These are phyloP conservation scores for Tolypocladium amazonense DNA, from an alignment of 2,329 filamentous ascomycete genomes.

Conservation along the genomic window DNA sequence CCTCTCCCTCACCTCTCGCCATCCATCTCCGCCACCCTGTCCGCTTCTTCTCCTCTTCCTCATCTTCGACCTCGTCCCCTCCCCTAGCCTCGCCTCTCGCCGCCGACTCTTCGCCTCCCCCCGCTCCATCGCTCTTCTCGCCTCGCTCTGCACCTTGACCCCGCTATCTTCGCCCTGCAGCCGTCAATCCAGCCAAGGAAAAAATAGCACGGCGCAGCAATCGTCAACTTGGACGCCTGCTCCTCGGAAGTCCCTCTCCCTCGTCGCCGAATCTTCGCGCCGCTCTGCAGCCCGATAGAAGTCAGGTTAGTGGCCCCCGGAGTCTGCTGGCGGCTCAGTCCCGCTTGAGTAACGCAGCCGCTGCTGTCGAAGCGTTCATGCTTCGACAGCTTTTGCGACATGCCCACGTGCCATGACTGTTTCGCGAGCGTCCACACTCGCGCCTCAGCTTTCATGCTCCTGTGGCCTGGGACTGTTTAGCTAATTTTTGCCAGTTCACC, in stretches of 20 bases:
- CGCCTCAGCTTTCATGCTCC: background rate
- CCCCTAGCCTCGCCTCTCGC: slow-evolving; percentile 6
- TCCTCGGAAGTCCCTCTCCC: background rate
- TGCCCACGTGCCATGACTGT: background rate
- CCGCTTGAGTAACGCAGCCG: background rate
- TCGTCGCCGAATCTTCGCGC: background rate
- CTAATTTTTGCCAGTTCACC: background rate
- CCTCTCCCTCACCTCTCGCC: slow-evolving; percentile 12
- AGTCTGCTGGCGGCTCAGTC: background rate
- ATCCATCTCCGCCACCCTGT: slow-evolving; percentile 12
- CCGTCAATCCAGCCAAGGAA: slow-evolving; percentile 2
- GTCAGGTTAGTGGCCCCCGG: background rate
- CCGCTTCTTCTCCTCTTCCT: slow-evolving; percentile 7
- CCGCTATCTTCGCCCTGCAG: slow-evolving; percentile 10
- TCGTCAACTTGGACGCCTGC: slow-evolving; percentile 4
- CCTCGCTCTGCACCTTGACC: slow-evolving; percentile 9
- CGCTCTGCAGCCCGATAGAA: background rate
- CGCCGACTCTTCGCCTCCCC: slow-evolving; percentile 2
- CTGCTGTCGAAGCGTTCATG: background rate
- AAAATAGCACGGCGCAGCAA: background rate
- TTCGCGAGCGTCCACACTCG: background rate
- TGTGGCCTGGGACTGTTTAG: too few species aligned
- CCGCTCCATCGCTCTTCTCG: slow-evolving; percentile 5
- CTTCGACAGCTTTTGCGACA: background rate
- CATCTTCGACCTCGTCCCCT: slow-evolving; percentile 5